Percentiles rank a stretch among this genome's conserved stretches.
Evolutionary conservation across 495 filamentous ascomycete species (phyloP).

Genomic region (Aspergillus wentii): DNA sequence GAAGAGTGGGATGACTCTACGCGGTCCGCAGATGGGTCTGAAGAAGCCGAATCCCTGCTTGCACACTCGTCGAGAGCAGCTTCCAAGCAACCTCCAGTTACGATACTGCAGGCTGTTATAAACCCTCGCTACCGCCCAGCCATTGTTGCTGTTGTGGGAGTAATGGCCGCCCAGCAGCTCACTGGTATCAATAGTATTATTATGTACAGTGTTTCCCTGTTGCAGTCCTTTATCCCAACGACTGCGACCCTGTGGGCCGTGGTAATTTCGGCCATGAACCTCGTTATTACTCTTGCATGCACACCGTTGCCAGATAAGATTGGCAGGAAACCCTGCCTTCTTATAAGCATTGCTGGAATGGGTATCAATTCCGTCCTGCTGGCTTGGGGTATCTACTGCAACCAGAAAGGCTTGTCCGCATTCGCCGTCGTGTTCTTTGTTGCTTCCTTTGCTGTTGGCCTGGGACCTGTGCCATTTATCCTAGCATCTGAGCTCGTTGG

Average conservation of each 20-base stretch:
- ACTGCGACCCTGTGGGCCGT: conserved; percentile 78
- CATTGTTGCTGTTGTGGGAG: conserved; percentile 76
- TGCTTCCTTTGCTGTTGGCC: conserved; percentile 79
- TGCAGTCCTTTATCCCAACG: conserved; percentile 70
- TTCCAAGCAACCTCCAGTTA: conserved; percentile 42
- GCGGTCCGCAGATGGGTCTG: conserved; percentile 32
- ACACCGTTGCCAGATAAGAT: conserved; percentile 82
- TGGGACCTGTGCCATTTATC: conserved; percentile 93
- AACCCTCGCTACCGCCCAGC: conserved; percentile 67
- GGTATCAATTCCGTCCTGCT: conserved; percentile 68
- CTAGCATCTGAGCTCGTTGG: conserved; percentile 84
- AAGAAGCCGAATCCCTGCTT: conserved; percentile 45
- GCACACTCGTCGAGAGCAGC: conserved; percentile 26
- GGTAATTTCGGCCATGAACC: conserved; percentile 78
- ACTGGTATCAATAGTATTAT: conserved; percentile 94
- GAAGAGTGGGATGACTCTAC: conserved; percentile 51
- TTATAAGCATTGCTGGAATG: conserved; percentile 79
- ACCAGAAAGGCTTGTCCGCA: conserved; percentile 68
- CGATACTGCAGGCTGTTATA: conserved; percentile 60
- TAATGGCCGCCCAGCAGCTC: conserved; percentile 92
- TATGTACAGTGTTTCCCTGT: conserved; percentile 93
- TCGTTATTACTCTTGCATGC: conserved; percentile 72
- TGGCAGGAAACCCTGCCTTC: conserved; percentile 76
- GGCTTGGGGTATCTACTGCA: conserved; percentile 67
- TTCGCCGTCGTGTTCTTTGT: conserved; percentile 81